Base-by-base conservation (phyloP, 2,329 filamentous ascomycete genomes). In the Daldinia sp. region DNA sequence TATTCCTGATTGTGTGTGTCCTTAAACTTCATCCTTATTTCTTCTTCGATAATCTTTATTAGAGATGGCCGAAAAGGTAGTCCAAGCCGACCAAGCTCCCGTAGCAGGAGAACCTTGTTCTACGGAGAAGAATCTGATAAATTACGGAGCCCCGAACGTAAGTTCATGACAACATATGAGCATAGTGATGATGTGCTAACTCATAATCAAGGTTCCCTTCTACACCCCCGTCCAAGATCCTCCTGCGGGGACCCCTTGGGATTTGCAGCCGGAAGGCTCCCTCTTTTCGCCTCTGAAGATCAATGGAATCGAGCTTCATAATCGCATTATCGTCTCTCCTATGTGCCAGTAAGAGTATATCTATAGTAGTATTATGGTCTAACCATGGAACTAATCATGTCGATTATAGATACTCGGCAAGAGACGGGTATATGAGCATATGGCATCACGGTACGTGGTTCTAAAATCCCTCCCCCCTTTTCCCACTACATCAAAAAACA, bases 261-360 rank as follows among this genome's bases (percentile, higher is more conserved):
- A 68, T 41, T 17, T 50, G 17, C 70, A 68, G 35, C 62, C 58
- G 2, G 64, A 67, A 34, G 51, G 57, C 27, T 67, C 64, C 2
- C 70, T 83, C 23, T 83, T 83, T 71, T 76, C 74, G 0, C 80
- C 81, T 3, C 69, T 83, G 35, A 79, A 73, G 47, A 77, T 83
- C 51, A 76, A 81, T 34, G 75, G 76, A 48, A 69, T 81, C 29
- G 78, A 75, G 4, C 75, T 83, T 47, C 80, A 78, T 34, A 83
- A 83, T 63, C 78, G 81, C 39, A 77, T 82, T 58, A 76, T 79
- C 63, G 77, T 83, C 37, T 77, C 78, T 3, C 81, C 81, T 9
- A 80, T 83, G 79, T 82, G 81, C 76, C 81, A 78, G 72, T 70
- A 23, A 55, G 45, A 11, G 43, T 10, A 17, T 6, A 4, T 37